These are phyloP conservation scores for Hawksworthiomyces lignivorus DNA, from an alignment of 2,329 filamentous ascomycete species.

Conservation along the genomic window DNA sequence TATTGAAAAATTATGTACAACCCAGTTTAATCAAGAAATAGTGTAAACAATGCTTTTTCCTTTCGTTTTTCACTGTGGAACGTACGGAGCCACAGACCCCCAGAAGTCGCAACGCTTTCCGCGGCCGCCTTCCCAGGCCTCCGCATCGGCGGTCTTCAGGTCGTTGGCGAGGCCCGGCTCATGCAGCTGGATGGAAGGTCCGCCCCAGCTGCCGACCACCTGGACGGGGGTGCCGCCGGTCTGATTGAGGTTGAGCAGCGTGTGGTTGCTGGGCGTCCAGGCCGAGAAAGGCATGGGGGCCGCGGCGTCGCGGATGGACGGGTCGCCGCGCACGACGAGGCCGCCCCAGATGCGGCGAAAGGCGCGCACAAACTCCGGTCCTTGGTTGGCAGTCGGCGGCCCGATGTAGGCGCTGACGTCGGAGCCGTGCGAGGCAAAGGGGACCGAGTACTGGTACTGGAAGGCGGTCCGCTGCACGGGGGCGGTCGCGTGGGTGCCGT, in stretches of 20 bases:
- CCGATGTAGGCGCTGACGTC: constrained; percentile 26
- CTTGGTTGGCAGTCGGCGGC: constrained; percentile 15
- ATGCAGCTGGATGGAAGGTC: constrained; percentile 16
- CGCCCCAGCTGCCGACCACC: constrained; percentile 1
- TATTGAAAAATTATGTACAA: no score
- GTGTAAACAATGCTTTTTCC: no score
- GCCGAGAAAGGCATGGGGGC: not conserved
- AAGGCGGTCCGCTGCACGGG: constrained; percentile 17
- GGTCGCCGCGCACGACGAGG: constrained; percentile 31
- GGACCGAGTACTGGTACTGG: constrained; percentile 37
- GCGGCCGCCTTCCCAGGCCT: constrained; percentile 34
- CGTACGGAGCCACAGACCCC: constrained; percentile 12
- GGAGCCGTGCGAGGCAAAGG: constrained; percentile 25
- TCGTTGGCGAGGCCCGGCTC: constrained; percentile 23
- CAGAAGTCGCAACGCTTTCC: constrained; percentile 35
- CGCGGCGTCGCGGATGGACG: constrained; percentile 10
- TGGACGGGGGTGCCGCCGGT: constrained; percentile 1
- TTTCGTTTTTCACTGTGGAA: not conserved
- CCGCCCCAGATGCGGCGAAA: constrained; percentile 26
- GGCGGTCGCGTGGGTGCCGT: constrained; percentile 4
- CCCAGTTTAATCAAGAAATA: no score
- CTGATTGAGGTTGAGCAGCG: constrained; percentile 7
- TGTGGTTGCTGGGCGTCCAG: not conserved
- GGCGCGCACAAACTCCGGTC: constrained; percentile 18
- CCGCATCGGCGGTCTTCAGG: constrained; percentile 31